These are phyloP conservation scores for Dittrichia graveolens DNA, from an alignment of 129 eudicot genomes.

Conservation along the genomic window DNA sequence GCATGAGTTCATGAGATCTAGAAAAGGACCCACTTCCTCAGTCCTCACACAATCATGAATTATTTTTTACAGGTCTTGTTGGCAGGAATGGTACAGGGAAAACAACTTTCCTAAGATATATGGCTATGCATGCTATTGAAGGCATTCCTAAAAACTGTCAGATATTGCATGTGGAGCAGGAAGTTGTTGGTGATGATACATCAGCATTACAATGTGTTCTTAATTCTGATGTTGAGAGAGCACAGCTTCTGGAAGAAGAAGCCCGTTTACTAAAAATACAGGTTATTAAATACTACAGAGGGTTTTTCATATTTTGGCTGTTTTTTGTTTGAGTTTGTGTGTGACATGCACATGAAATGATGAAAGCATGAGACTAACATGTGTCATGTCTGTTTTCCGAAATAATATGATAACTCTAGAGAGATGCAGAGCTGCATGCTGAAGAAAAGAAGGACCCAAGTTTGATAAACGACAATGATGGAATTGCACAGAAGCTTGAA, in stretches of 20 bases:
- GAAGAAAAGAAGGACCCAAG: slow-evolving; percentile 53
- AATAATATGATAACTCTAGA: slow-evolving; percentile 40
- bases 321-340: neutral
- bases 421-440: slow-evolving; percentile 56
- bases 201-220: slow-evolving; percentile 91
- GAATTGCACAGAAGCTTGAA: slow-evolving; percentile 75
- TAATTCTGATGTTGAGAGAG: slow-evolving; percentile 83
- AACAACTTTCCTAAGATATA: slow-evolving; percentile 92
- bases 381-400: neutral
- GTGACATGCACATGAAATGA: slow-evolving; percentile 19
- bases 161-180: slow-evolving; percentile 98
- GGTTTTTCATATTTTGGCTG: no score
- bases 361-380: neutral
- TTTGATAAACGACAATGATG: slow-evolving; percentile 53
- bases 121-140: slow-evolving; percentile 97
- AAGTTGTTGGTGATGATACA: slow-evolving; percentile 92
- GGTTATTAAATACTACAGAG: no score
- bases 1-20: no score
- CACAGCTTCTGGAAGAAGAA: slow-evolving; percentile 87
- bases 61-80: slow-evolving; percentile 64
- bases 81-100: slow-evolving; percentile 99
- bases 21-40: no score
- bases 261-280: slow-evolving; percentile 65
- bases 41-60: no score
- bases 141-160: slow-evolving; percentile 98